Conservation (phyloP, 2,329 filamentous ascomycete species). For the Diplodia corticola region DNA sequence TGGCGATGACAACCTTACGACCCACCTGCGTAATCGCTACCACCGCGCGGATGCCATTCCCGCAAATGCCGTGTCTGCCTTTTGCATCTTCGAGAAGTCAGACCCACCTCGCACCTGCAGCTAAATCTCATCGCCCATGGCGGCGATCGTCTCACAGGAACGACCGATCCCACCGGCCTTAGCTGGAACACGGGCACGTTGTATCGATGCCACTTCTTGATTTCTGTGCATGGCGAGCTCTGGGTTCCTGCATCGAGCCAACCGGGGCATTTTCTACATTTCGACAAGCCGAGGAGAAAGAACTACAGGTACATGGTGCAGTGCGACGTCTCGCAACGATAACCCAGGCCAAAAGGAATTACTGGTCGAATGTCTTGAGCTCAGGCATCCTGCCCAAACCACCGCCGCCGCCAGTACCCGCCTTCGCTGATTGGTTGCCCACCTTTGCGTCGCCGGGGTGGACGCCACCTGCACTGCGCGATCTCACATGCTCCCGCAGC, state of each 20-base stretch:
- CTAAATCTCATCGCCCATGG: neutral
- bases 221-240: neutral
- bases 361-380: conserved; percentile 48
- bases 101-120: neutral
- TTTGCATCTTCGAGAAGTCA: neutral
- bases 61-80: neutral
- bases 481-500: conserved; percentile 77
- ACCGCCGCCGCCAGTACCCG: conserved; percentile 39
- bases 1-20: neutral
- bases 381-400: conserved; percentile 55
- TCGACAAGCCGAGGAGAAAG: neutral
- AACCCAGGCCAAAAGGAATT: neutral
- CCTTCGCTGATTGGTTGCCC: conserved; percentile 36
- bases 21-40: no score
- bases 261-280: neutral
- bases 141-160: neutral
- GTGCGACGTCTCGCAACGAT: neutral
- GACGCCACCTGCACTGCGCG: conserved; percentile 64
- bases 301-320: neutral
- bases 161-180: neutral
- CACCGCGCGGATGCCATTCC: neutral
- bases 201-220: neutral
- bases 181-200: neutral
- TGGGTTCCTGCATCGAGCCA: conserved; percentile 12
- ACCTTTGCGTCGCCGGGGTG: conserved; percentile 40